Base-by-base conservation (phyloP, 2,329 filamentous ascomycete species). In the Colletotrichum plurivorum region DNA sequence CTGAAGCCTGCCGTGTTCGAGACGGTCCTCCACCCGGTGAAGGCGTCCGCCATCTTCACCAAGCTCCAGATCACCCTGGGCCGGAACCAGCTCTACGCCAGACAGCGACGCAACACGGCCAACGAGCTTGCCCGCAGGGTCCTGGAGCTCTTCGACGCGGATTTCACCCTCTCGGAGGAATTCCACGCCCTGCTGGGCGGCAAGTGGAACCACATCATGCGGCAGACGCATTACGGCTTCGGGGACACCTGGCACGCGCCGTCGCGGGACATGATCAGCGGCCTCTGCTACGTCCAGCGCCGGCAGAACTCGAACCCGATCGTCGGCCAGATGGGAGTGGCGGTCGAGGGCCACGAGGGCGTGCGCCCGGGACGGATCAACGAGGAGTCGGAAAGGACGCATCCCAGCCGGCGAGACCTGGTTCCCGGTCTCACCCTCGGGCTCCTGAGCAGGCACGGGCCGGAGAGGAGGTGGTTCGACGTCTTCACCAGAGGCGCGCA, bases 21-120 rank as follows among this genome's bases (percentile, higher is more conserved):
- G 72, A 84, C 89, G 67, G 82, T 92, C 9, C 81, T 90, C 6
- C 88, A 92, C 62, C 89, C 89, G 0, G 84, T 88, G 54, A 84
- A 87, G 43, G 88, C 89, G 3, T 88, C 84, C 2, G 82, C 84
- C n/a, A 85, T 87, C 43, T 85, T 87, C 67, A 83, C 84, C 18
- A 81, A 84, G 48, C 83, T 85, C 36, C 83, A 82, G 60, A 81
- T 85, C 13, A 82, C 78, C 1, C 78, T 79, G 16, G 84, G 80
- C 1, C 80, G 76, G 41, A 90, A 91, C 70, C 83, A 85, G 27
- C 78, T 88, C 5, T 88, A 88, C 64, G 87, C 85, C 0, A 76
- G 79, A 1, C 88, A 91, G 77, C 83, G 88, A 60, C 83, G 89
- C 16, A 90, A 86, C 72, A 84, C 83, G 13, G 84, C 89, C 0